Percentiles rank a stretch among this genome's conserved stretches.
Evolutionary conservation across 371 early-diverging fungal genomes (phyloP).

Genomic region (Haplosporangium sp.): DNA sequence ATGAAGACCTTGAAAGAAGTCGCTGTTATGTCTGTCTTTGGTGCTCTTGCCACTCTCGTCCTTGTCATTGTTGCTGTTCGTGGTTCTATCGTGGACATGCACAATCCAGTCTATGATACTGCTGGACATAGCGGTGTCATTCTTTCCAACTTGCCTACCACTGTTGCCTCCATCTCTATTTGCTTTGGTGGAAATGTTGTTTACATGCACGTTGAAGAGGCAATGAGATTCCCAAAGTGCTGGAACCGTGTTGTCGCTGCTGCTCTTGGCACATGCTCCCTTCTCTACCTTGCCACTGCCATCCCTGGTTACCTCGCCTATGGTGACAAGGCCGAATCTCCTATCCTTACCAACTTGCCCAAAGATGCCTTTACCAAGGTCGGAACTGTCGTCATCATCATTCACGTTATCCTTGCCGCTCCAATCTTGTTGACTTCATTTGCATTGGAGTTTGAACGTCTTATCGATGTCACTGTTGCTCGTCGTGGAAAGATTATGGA

Average conservation of each 20-base stretch:
- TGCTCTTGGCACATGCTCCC: slow-evolving; percentile 79
- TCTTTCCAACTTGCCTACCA: slow-evolving; percentile 67
- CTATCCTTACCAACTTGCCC: slow-evolving; percentile 80
- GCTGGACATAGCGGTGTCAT: slow-evolving; percentile 60
- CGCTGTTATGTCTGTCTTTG: slow-evolving; percentile 72
- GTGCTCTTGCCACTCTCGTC: slow-evolving; percentile 65
- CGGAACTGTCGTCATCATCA: slow-evolving; percentile 79
- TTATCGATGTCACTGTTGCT: slow-evolving; percentile 67
- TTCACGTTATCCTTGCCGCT: slow-evolving; percentile 83
- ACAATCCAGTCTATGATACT: slow-evolving; percentile 38
- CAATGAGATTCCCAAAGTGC: slow-evolving; percentile 68
- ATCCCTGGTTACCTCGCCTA: slow-evolving; percentile 87
- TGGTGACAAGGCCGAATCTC: slow-evolving; percentile 72
- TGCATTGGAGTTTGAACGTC: slow-evolving; percentile 75
- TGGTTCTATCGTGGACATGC: slow-evolving; percentile 52
- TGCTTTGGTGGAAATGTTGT: slow-evolving; percentile 86
- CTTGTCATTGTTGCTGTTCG: slow-evolving; percentile 60
- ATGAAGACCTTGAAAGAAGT: slow-evolving; percentile 73
- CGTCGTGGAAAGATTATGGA: slow-evolving; percentile 64
- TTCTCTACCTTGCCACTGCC: slow-evolving; percentile 82
- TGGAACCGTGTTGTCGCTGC: slow-evolving; percentile 79
- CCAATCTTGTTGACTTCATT: slow-evolving; percentile 85
- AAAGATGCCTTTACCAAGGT: slow-evolving; percentile 68
- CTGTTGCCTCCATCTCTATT: slow-evolving; percentile 76
- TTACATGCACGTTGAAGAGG: slow-evolving; percentile 64